Evolutionary conservation across 306 rosid genomes (phyloP), one percentile per base, ranked within the genome.

Genomic region (Casuarina cunninghamiana): DNA sequence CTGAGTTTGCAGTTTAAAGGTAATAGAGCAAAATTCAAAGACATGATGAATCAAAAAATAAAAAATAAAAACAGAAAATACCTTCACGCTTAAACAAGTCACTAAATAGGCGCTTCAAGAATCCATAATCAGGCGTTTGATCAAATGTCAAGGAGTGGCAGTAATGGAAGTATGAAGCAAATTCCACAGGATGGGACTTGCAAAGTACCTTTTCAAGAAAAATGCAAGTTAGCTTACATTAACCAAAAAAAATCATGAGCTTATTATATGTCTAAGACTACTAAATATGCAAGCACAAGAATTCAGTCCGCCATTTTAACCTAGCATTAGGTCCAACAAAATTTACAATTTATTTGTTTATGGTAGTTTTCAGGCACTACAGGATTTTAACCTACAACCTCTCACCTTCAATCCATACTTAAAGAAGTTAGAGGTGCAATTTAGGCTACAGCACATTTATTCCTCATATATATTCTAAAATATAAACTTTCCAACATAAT

Each of bases 91-190:
- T 76, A 72, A 86, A 89, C 76, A 91, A 82, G 76, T 89, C 93
- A 71, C 82, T 85, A 82, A 87, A 89, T 50, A 91, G 77, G 21
- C 88, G 89, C 89, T 82, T 91, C 88, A 91, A 84, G 82, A 81
- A 91, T 72, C 82, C 89, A 73, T 91, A 91, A 83, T 91, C 93
- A 21, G 97, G 93, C 45, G 67, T 86, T 83, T 91, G 93, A 77
- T 91, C 97, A 82, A 91, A 91, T 63, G 84, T 78, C 79, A 91
- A 82, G 4, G 97, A 89, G 79, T 72, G 92, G 83, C 97, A 91
- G 79, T 88, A 89, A 70, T 84, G 89, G 69, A 91, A 88, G 88
- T 89, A 91, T 46, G 93, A 86, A 55, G 93, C 83, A 5, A 91
- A 88, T 85, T 91, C 97, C 79, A 45, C 87, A 2, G 93, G 92